These are phyloP conservation scores for Talaromyces thailandensis DNA, from an alignment of 495 filamentous ascomycete genomes.

Conservation along the genomic window DNA sequence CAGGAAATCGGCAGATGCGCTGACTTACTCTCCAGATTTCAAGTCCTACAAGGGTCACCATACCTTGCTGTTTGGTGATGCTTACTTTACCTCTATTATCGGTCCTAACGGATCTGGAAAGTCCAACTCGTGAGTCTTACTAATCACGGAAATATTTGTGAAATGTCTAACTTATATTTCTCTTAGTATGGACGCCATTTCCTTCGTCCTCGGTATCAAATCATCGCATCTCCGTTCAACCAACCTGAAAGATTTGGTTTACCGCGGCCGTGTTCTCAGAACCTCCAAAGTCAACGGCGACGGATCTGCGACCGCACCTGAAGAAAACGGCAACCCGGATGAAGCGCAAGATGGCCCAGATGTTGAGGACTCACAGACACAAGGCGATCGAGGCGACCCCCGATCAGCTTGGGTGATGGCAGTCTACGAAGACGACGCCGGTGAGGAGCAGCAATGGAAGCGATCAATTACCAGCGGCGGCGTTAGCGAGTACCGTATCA, in stretches of 20 bases:
- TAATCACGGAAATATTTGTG: not conserved
- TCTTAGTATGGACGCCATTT: conserved; percentile 94
- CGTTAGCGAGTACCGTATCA: conserved; percentile 92
- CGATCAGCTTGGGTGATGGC: conserved; percentile 98
- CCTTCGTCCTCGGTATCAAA: conserved; percentile 97
- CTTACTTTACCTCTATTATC: conserved; percentile 98
- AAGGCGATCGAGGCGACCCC: conserved; percentile 60
- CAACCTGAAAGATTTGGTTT: conserved; percentile 91
- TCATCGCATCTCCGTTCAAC: conserved; percentile 91
- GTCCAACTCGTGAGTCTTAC: conserved; percentile 81
- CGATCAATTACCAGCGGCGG: conserved; percentile 83
- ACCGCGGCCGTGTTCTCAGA: conserved; percentile 87
- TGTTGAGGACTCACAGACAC: conserved; percentile 43
- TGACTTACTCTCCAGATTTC: conserved; percentile 62
- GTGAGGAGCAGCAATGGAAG: conserved; percentile 93
- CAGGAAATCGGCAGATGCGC: not conserved
- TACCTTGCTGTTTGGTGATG: conserved; percentile 88
- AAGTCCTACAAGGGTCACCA: conserved; percentile 99
- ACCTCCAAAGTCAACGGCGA: conserved; percentile 85
- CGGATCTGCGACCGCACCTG: conserved; percentile 54
- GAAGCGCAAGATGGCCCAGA: conserved; percentile 43
- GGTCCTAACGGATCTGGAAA: conserved; percentile 99
- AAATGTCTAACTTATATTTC: not conserved
- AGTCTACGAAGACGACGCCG: conserved; percentile 95
- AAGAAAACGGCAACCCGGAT: conserved; percentile 45